phyloP scores from a whole-genome alignment of 169 alveolate species.

The Amoebophrya sp. region DNA sequence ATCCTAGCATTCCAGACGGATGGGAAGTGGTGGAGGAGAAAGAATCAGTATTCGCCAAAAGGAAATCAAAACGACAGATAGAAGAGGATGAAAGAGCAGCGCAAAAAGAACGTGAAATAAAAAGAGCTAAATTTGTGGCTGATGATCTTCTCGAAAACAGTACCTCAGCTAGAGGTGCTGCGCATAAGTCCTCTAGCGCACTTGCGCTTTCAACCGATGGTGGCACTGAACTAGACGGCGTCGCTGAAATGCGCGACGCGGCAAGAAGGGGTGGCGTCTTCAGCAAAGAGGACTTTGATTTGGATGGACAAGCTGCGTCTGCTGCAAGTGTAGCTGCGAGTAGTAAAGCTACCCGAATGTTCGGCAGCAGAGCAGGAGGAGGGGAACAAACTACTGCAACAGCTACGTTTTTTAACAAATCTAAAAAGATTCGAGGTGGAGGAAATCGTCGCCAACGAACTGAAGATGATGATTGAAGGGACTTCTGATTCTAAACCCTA shows the following conservation, averaged over 20 bases:
- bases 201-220: no score
- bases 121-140: neutral
- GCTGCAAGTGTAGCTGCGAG: neutral
- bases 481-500: no score
- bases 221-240: neutral
- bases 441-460: no score
- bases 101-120: neutral
- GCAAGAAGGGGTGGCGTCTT: neutral
- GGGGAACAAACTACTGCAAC: no score
- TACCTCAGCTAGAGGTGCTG: neutral
- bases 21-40: neutral
- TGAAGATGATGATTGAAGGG: no score
- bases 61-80: neutral
- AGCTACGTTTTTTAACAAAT: no score
- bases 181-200: no score
- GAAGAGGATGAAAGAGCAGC: neutral
- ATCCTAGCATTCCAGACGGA: neutral
- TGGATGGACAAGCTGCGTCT: neutral
- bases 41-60: neutral
- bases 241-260: neutral
- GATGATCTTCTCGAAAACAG: neutral
- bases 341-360: no score
- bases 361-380: no score
- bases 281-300: neutral
- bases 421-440: no score